Conservation (phyloP, 2,329 filamentous ascomycete genomes). For the Cercospora nicotianae region DNA sequence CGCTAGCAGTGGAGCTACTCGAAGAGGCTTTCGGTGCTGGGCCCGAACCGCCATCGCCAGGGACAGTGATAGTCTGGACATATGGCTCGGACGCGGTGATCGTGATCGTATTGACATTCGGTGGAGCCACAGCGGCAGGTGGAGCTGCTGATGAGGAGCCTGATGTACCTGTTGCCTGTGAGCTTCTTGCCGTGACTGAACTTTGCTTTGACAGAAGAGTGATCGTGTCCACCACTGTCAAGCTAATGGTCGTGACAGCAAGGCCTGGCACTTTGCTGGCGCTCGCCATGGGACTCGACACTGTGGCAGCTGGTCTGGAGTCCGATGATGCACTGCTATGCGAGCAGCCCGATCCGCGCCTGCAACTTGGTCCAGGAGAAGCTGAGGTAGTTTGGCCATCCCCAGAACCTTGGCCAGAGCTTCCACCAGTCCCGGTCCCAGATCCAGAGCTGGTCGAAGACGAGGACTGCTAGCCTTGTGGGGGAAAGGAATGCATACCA, state of each 20-base stretch:
- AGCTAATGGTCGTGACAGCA: neutral
- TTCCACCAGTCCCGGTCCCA: neutral
- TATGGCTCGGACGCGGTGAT: neutral
- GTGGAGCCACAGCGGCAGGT: neutral
- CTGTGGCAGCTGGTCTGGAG: neutral
- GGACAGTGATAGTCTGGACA: conserved; percentile 4
- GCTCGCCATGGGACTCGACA: neutral
- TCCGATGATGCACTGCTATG: neutral
- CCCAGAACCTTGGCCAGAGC: neutral
- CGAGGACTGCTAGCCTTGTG: conserved; percentile 14
- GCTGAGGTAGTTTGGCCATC: neutral
- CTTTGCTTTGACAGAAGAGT: neutral
- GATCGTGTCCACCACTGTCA: neutral
- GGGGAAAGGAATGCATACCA: conserved; percentile 22
- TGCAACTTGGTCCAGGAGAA: neutral
- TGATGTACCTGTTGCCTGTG: conserved; percentile 12
- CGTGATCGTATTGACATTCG: conserved; percentile 14
- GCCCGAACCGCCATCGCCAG: neutral
- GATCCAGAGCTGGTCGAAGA: conserved; percentile 14
- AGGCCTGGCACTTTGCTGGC: neutral
- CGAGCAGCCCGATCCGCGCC: neutral
- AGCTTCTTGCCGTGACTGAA: conserved; percentile 2
- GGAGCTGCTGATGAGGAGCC: neutral
- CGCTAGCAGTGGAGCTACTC: neutral
- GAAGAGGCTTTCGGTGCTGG: neutral